These are phyloP conservation scores for Globisporangium irregulare DNA, from an alignment of 352 stramenopile species.

Conservation along the genomic window DNA sequence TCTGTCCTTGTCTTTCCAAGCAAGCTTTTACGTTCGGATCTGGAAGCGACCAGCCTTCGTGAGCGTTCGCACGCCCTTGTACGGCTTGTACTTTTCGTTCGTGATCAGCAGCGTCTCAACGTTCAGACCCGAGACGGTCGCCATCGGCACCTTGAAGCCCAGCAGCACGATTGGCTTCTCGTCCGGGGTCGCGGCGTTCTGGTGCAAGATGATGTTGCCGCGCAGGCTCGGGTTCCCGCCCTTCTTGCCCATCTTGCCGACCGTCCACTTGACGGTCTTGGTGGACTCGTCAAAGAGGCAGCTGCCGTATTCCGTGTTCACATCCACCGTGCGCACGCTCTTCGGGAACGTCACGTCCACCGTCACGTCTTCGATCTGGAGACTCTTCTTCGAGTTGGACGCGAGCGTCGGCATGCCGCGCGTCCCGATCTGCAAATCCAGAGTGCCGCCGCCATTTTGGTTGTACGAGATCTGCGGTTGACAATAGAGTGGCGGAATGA, in stretches of 20 bases:
- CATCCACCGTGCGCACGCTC: constrained; percentile 92
- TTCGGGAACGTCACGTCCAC: constrained; percentile 97
- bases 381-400: constrained; percentile 75
- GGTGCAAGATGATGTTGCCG: constrained; percentile 91
- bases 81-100: constrained; percentile 97
- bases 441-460: constrained; percentile 57
- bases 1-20: neutral
- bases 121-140: constrained; percentile 94
- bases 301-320: constrained; percentile 90
- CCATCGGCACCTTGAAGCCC: constrained; percentile 95
- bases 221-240: constrained; percentile 83
- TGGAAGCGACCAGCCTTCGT: constrained; percentile 95
- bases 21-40: constrained; percentile 82
- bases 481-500: constrained; percentile 87
- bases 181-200: constrained; percentile 74
- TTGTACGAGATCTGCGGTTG: constrained; percentile 86
- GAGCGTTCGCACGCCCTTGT: constrained; percentile 97
- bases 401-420: constrained; percentile 75
- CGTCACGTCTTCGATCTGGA: constrained; percentile 90
- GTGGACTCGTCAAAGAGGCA: constrained; percentile 95
- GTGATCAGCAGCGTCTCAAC: constrained; percentile 94
- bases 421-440: constrained; percentile 74
- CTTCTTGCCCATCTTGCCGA: constrained; percentile 94
- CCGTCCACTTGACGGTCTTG: constrained; percentile 94
- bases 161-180: constrained; percentile 94